A percentile compares a stretch with the other conserved stretches of the same genome.
These are phyloP conservation scores for Artemisia tridentata DNA, from an alignment of 129 eudicot species.

Conservation along the genomic window DNA sequence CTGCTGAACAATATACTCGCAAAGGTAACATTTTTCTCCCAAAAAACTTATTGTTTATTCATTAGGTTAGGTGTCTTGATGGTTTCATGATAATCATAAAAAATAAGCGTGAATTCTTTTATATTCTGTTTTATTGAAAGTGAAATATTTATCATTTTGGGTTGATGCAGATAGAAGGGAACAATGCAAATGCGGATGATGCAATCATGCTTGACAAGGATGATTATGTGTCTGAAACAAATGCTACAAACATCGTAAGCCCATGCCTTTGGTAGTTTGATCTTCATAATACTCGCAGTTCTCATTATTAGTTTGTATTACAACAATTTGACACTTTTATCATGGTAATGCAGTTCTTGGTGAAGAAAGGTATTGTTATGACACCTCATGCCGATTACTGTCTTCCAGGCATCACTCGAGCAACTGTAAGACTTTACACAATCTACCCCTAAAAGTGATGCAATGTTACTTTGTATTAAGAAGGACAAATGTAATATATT, in stretches of 20 bases:
- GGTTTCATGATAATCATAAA: background rate
- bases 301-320: background rate
- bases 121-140: background rate
- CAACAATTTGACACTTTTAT: background rate
- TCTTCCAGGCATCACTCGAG: slow-evolving; percentile 97
- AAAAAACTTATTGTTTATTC: too few species aligned
- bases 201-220: slow-evolving; percentile 99
- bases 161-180: slow-evolving; percentile 91
- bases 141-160: background rate
- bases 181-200: slow-evolving; percentile 89
- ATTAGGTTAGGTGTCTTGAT: background rate
- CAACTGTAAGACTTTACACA: slow-evolving; percentile 66
- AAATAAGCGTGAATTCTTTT: background rate
- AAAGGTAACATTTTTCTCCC: slow-evolving; percentile 49
- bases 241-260: slow-evolving; percentile 91
- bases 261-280: background rate
- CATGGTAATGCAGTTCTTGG: slow-evolving; percentile 62
- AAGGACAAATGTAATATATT: background rate
- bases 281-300: background rate
- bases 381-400: slow-evolving; percentile 99
- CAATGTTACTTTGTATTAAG: too few species aligned
- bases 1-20: slow-evolving; percentile 94
- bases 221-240: slow-evolving; percentile 98
- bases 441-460: too few species aligned
- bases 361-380: slow-evolving; percentile 81